Base-by-base conservation (phyloP, 1,284 basidiomycete genomes). In the Testicularia cyperi region DNA sequence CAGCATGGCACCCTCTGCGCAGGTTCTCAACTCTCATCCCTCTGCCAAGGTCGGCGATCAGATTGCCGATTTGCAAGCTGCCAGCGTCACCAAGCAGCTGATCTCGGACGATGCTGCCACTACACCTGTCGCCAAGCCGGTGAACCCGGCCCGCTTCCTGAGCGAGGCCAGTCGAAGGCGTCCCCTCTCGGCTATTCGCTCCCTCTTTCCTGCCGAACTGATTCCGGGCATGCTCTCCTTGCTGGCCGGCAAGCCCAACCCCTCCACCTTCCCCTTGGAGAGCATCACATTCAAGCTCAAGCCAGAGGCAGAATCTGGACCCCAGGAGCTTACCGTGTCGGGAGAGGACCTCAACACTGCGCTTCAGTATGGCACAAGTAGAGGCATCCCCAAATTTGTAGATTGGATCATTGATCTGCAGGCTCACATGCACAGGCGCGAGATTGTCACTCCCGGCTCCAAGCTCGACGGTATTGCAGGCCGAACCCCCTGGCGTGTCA, bases 221-320 rank as follows among this genome's bases (percentile, higher is more conserved):
- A 81, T 79, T 2, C 89, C 90, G 0, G 88, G 88, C 4, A 79
- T 94, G 57, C 86, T 96, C 44, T 92, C 90, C 14, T 81, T 95
- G 48, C 72, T 80, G 18, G 81, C 82, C 9, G 82, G 82, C 25
- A 80, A 81, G 78, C 94, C 94, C 20, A 94, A 94, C 74, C 83
- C 86, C n/a, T 79, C 81, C 4, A 88, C 89, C 14, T 97, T 96
- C 79, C 92, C 92, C 1, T 87, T 97, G 77, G 84, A 85, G 6
- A 84, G 84, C 2, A 78, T 95, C 60, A 83, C 81, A 22, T 70
- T 82, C 47, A 78, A 78, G 51, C 71, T 82, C 56, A 81, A 81
- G 68, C 42, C 53, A 20, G 44, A 44, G n/a, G 56, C 45, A 27
- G 54, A 54, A 21, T 39, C 51, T 10, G 62, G 56, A 9, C 48